These are phyloP conservation scores for Rubus parviflorus DNA, from an alignment of 306 rosid genomes.

Conservation along the genomic window DNA sequence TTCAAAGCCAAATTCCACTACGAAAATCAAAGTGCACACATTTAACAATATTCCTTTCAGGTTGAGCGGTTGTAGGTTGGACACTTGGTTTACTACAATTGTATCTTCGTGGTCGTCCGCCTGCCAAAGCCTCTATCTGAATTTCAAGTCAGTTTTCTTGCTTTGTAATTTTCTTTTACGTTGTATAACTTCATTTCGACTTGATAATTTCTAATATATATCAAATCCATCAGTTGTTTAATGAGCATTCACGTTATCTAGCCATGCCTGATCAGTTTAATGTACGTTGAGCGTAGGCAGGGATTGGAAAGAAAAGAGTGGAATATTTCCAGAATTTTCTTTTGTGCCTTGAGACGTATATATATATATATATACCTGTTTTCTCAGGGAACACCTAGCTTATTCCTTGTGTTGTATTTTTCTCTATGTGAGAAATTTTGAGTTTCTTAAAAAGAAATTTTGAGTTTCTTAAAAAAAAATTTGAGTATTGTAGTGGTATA, in stretches of 20 bases:
- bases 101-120: too few species aligned
- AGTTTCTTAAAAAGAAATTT: not conserved
- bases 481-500: not conserved
- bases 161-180: not conserved
- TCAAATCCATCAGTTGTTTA: not conserved
- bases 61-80: too few species aligned
- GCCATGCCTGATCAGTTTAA: too few species aligned
- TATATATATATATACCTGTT: not conserved
- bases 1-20: too few species aligned
- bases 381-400: not conserved
- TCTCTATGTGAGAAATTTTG: not conserved
- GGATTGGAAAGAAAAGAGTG: too few species aligned
- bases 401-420: not conserved
- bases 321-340: too few species aligned
- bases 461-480: not conserved
- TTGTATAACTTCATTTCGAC: not conserved
- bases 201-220: not conserved
- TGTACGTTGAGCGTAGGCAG: too few species aligned
- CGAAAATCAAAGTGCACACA: too few species aligned
- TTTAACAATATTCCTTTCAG: too few species aligned
- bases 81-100: too few species aligned
- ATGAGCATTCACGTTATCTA: too few species aligned
- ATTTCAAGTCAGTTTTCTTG: not conserved
- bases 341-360: too few species aligned
- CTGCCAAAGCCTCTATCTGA: not conserved